Percentiles rank a stretch among this genome's conserved stretches.
Conservation (phyloP, 805 yeast genomes). For the Vanderwaltozyma polyspora region DNA sequence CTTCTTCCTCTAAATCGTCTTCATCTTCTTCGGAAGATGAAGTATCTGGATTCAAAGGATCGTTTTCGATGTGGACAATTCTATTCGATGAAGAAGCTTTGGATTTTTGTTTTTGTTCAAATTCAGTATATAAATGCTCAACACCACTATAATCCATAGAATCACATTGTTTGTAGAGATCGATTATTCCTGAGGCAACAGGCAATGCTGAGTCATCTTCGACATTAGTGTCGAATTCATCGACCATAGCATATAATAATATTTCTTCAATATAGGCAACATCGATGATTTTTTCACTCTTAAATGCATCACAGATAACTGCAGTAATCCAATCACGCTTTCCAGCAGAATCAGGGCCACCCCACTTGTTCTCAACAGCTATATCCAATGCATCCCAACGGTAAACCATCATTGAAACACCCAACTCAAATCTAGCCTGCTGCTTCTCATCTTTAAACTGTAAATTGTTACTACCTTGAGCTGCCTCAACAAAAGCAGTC, state of each 20-base stretch:
- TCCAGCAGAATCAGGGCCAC: constrained; percentile 82
- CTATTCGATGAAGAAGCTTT: constrained; percentile 15
- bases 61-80: constrained; percentile 41
- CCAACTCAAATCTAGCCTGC: constrained; percentile 83
- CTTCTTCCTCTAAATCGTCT: constrained; percentile 33
- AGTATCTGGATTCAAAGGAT: constrained; percentile 54
- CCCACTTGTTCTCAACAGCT: constrained; percentile 92
- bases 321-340: constrained; percentile 94
- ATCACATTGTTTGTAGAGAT: constrained; percentile 54
- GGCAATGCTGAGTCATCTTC: constrained; percentile 82
- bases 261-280: constrained; percentile 74
- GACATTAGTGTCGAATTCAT: constrained; percentile 80
- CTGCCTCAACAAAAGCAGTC: constrained; percentile 45
- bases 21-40: constrained; percentile 39
- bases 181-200: constrained; percentile 56
- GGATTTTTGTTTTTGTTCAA: constrained; percentile 42
- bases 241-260: constrained; percentile 79
- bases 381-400: constrained; percentile 80
- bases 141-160: constrained; percentile 41
- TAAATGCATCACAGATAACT: constrained; percentile 67
- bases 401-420: constrained; percentile 83
- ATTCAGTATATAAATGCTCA: constrained; percentile 48
- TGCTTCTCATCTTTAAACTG: constrained; percentile 47
- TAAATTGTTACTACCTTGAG: constrained; percentile 30
- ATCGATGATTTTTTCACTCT: constrained; percentile 53